Conservation (phyloP, 129 eudicot species). For the Mikania micrantha region DNA sequence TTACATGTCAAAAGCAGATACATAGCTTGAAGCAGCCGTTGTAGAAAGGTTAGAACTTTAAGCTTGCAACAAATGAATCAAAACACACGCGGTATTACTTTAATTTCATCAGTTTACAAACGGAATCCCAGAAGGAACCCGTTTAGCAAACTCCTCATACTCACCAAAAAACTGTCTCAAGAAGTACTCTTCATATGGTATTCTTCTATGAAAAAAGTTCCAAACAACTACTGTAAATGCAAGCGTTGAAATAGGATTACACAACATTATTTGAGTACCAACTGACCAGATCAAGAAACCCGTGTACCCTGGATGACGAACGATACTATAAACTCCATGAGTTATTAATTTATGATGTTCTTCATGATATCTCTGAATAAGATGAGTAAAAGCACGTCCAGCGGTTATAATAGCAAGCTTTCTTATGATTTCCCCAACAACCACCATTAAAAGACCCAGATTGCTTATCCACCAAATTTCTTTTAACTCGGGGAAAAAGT, state of each 20-base stretch:
- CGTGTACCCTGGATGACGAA: conserved; percentile 88
- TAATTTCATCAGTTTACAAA: conserved; percentile 50
- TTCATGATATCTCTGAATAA: conserved; percentile 60
- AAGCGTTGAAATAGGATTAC: conserved; percentile 65
- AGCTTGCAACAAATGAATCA: not conserved
- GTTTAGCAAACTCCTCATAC: conserved; percentile 62
- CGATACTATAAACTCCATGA: conserved; percentile 60
- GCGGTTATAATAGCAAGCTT: conserved; percentile 90
- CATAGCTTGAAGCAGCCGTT: conserved; percentile 3
- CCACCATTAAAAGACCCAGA: conserved; percentile 65
- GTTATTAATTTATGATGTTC: conserved; percentile 73
- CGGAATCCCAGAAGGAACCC: conserved; percentile 80
- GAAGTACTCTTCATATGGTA: conserved; percentile 86
- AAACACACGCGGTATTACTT: not conserved
- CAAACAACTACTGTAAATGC: conserved; percentile 72
- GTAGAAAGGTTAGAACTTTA: conserved; percentile 8
- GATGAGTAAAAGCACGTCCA: conserved; percentile 93
- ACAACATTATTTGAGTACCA: conserved; percentile 86
- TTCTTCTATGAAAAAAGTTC: conserved; percentile 62
- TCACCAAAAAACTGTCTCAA: conserved; percentile 77
- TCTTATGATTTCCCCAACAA: conserved; percentile 73
- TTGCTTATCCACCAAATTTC: conserved; percentile 75
- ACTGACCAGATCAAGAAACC: conserved; percentile 95
- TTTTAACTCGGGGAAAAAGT: conserved; percentile 64
- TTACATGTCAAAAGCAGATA: conserved; percentile 5